phyloP scores from a whole-genome alignment of 441 rosid species.

The Populus hybrid region DNA sequence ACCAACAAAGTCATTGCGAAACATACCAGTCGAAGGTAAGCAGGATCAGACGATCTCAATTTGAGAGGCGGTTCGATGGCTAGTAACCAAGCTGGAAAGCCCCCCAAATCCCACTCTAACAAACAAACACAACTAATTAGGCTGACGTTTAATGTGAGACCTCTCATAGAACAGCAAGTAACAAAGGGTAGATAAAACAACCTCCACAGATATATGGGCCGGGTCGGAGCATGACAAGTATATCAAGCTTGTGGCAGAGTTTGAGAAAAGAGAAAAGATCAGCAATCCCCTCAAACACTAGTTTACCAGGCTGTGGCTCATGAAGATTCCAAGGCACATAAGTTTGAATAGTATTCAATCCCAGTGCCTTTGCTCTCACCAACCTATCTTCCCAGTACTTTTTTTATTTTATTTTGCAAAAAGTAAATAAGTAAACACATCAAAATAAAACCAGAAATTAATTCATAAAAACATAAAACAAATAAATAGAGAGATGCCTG shows the following conservation, averaged over 20 bases:
- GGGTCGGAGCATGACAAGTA: slow-evolving; percentile 87
- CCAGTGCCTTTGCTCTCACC: slow-evolving; percentile 81
- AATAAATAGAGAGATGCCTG: slow-evolving; percentile 40
- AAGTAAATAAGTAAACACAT: slow-evolving; percentile 6
- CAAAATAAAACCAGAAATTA: background rate
- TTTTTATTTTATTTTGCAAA: slow-evolving; percentile 8
- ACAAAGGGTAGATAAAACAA: slow-evolving; percentile 18
- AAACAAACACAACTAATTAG: slow-evolving; percentile 6
- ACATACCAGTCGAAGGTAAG: slow-evolving; percentile 62
- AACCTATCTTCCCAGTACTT: slow-evolving; percentile 95
- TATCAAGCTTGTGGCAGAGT: slow-evolving; percentile 75
- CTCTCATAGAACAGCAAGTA: background rate
- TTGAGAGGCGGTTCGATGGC: slow-evolving; percentile 60
- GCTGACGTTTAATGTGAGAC: background rate
- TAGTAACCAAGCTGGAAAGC: slow-evolving; percentile 93
- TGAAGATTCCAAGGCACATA: slow-evolving; percentile 98
- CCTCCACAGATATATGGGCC: slow-evolving; percentile 98
- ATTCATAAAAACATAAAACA: background rate
- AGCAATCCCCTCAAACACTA: slow-evolving; percentile 77
- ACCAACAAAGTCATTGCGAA: slow-evolving; percentile 4
- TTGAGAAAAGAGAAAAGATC: slow-evolving; percentile 73
- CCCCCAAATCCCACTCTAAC: slow-evolving; percentile 98
- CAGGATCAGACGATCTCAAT: slow-evolving; percentile 79
- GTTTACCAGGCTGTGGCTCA: slow-evolving; percentile 75
- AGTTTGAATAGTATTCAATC: slow-evolving; percentile 80